These are phyloP conservation scores for Shiraia sp. DNA, from an alignment of 2,329 filamentous ascomycete species.

Conservation along the genomic window DNA sequence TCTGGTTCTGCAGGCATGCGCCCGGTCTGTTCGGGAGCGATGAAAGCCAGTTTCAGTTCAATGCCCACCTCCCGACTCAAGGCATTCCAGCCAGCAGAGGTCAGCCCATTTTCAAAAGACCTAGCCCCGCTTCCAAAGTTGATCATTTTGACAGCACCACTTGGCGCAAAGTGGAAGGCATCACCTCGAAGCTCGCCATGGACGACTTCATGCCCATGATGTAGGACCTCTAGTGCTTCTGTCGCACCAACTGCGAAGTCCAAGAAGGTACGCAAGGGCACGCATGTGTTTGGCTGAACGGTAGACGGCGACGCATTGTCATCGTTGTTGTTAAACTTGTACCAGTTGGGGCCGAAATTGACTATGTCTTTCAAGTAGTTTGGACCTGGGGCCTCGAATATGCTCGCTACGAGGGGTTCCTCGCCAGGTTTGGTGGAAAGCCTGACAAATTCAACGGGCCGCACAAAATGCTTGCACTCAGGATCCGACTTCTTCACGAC, in stretches of 20 bases:
- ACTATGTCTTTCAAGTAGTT: constrained; percentile 74
- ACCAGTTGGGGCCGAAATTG: constrained; percentile 70
- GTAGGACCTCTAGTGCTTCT: constrained; percentile 85
- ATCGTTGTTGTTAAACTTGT: constrained; percentile 28
- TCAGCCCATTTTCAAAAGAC: constrained; percentile 87
- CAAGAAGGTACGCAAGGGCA: constrained; percentile 76
- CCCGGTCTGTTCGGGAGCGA: constrained; percentile 93
- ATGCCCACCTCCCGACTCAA: constrained; percentile 83
- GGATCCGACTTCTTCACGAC: constrained; percentile 73
- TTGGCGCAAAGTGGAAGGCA: constrained; percentile 85
- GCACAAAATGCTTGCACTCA: constrained; percentile 74
- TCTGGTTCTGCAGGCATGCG: constrained; percentile 91
- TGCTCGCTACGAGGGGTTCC: constrained; percentile 74
- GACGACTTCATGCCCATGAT: constrained; percentile 82
- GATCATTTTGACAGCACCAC: constrained; percentile 73
- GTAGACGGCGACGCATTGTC: constrained; percentile 18
- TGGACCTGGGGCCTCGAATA: constrained; percentile 76
- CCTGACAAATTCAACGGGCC: constrained; percentile 77
- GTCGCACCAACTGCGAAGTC: constrained; percentile 90
- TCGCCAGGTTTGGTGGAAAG: constrained; percentile 71
- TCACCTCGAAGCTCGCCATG: constrained; percentile 91
- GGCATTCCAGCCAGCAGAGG: constrained; percentile 81
- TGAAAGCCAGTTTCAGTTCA: constrained; percentile 86
- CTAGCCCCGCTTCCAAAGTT: constrained; percentile 85
- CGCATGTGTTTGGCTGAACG: constrained; percentile 53